Evolutionary conservation across 208 protist species (phyloP).

Genomic region (Crithidia bombi): DNA sequence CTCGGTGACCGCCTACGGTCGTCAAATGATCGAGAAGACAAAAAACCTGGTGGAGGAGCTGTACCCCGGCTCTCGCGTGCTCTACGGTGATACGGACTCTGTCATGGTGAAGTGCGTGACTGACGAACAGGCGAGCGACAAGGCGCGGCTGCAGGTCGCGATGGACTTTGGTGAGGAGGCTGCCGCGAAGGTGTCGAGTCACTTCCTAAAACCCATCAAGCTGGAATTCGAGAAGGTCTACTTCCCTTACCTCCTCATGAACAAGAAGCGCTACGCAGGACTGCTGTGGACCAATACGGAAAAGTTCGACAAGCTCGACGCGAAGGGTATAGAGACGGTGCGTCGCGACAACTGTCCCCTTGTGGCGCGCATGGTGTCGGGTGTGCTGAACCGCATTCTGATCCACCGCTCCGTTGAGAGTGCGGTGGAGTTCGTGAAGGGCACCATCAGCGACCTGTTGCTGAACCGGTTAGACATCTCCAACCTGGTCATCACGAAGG

Average conservation of each 20-base stretch:
- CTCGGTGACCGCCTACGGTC: conserved; percentile 98
- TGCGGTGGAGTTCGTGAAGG: conserved; percentile 92
- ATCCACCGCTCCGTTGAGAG: conserved; percentile 87
- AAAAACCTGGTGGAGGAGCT: conserved; percentile 94
- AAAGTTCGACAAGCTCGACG: conserved; percentile 99
- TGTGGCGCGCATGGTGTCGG: conserved; percentile 81
- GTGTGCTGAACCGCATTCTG: conserved; percentile 86
- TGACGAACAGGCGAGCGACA: conserved; percentile 65
- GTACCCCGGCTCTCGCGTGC: conserved; percentile 97
- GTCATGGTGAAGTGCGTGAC: conserved; percentile 97
- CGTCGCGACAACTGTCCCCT: conserved; percentile 99
- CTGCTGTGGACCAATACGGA: conserved; percentile 98
- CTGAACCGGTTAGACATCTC: conserved; percentile 88
- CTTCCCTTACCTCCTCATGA: conserved; percentile 99
- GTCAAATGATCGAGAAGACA: conserved; percentile 99
- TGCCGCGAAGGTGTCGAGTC: conserved; percentile 85
- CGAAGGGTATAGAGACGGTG: conserved; percentile 99
- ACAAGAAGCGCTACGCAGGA: conserved; percentile 99
- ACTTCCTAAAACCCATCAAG: conserved; percentile 97
- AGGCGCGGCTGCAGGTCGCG: conserved; percentile 59
- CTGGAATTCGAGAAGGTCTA: conserved; percentile 99
- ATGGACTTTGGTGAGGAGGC: conserved; percentile 93
- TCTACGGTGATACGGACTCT: conserved; percentile 99
- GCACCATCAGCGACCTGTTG: conserved; percentile 86
- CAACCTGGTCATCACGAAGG: conserved; percentile 86